Base-by-base conservation (phyloP, 768 basidiomycete genomes). In the Porpolomopsis calyptriformis region DNA sequence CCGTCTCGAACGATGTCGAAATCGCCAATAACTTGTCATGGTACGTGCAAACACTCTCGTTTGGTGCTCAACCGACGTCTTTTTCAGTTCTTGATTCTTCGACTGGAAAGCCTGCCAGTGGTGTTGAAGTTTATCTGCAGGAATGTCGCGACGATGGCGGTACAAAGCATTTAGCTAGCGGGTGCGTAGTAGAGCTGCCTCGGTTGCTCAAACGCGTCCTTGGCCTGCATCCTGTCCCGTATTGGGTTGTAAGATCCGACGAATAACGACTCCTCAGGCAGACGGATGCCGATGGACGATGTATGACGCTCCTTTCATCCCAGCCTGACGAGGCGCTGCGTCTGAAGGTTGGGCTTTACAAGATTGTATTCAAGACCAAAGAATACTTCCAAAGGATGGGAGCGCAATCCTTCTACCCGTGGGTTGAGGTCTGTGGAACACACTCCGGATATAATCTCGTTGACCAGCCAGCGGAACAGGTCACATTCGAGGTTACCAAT, bases 1-100 rank as follows among this genome's bases (percentile, higher is more conserved):
- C 29, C 7, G 74, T 67, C 67, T 63, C 70, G 35, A 81, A 75
- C 29, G 29, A 74, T 67, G 67, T 63, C 70, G 35, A 81, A 75
- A 57, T 89, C 91, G 4, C 86, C 88, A 1, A 86, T 96, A 50
- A 96, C 92, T 29, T 94, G 92, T 61, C 92, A 96, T 49, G 82
- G 91, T 88, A 53, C 46, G 71, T 27, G 39, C 39, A 11, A 29
- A 35, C 26, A 23, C 20, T 11, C 38, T 31, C 12, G 38, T 12
- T 27, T 2, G 11, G 4, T 11, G 22, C 33, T 25, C 23, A 37
- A 38, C 26, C 40, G 19, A 45, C n/a, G 29, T 9, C 14, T 23
- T 8, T 39, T 26, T 19, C 49, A 93, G 92, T 94, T 14, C 80
- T 96, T 52, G 91, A 96, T 59, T 78, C 86, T 1, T 83, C 87